Base-by-base conservation (phyloP, 2,329 filamentous ascomycete species). In the Pseudocercospora crystallina region DNA sequence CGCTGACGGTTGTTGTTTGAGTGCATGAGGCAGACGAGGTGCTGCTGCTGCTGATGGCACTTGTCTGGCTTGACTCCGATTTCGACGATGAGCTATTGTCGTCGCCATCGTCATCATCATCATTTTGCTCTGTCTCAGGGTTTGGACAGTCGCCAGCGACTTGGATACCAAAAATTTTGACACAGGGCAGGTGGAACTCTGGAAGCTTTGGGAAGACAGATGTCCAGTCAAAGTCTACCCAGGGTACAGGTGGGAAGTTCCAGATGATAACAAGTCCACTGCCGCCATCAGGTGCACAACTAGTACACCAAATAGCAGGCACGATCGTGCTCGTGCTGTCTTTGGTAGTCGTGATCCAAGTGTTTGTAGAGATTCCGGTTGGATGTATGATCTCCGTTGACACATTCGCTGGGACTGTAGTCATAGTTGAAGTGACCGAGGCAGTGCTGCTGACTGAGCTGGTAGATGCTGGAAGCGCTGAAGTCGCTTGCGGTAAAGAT, bases 291-390 rank as follows among this genome's bases (percentile, higher is more conserved):
- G 44, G 44, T 26, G 26, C 36, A 20, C 49, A 51, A 13, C 17
- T n/a, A 7, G 43, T 39, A 17, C 49, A 51, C 43, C 43, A 51
- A 11, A 51, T 47, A 8, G 32, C 49, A 4, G 49, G 49, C 5
- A 51, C 49, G 32, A 51, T 47, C 12, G 49, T 51, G 17, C 14
- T 43, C 12, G 35, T 51, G 36, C 37, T 35, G 31, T 51, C 43
- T 37, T 47, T 43, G 26, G 43, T 51, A 9, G 49, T 51, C 9
- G 49, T 51, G 31, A 51, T 47, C 49, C 49, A 51, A 12, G 49
- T 47, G 20, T 47, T 51, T n/a, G 43, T 51, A 7, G 43, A 42
- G 7, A 47, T 35, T 2, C 37, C 49, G 13, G 43, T 39, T 8
- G 36, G 26, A 5, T 43, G 15, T 31, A 52, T 47, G 43, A 52